phyloP scores from a whole-genome alignment of 2,329 filamentous ascomycete genomes.

The Aplosporella prunicola region DNA sequence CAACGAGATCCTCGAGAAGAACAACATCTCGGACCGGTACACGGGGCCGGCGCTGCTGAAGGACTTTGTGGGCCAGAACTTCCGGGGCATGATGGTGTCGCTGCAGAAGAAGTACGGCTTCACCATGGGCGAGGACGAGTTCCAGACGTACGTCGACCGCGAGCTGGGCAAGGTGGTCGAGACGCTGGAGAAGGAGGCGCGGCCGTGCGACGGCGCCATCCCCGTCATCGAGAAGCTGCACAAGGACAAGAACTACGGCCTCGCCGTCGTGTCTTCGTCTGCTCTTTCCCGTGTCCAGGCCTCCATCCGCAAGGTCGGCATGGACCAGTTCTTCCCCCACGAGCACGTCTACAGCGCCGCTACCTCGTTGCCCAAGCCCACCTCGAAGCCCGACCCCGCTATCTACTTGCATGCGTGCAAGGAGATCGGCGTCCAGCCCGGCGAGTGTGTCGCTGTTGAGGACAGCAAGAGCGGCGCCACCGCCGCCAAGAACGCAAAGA shows the following conservation, averaged over 20 bases:
- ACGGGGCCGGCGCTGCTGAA: conserved; percentile 68
- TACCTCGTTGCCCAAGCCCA: conserved; percentile 66
- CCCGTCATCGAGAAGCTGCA: conserved; percentile 57
- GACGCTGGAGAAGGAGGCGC: conserved; percentile 60
- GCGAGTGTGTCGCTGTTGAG: conserved; percentile 72
- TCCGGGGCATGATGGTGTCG: conserved; percentile 77
- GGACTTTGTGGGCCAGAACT: conserved; percentile 90
- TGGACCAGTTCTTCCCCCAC: conserved; percentile 69
- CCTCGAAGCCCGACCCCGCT: conserved; percentile 82
- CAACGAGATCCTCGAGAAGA: conserved; percentile 69
- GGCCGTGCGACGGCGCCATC: conserved; percentile 60
- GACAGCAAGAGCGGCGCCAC: conserved; percentile 80
- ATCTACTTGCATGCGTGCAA: conserved; percentile 75
- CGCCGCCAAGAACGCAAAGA: conserved; percentile 66
- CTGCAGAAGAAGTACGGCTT: conserved; percentile 71
- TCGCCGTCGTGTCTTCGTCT: conserved; percentile 74
- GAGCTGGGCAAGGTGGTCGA: conserved; percentile 79
- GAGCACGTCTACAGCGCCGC: conserved; percentile 75
- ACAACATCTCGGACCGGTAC: conserved; percentile 58
- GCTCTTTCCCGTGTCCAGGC: conserved; percentile 70
- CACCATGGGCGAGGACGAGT: conserved; percentile 55
- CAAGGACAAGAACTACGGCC: conserved; percentile 53
- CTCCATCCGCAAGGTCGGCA: conserved; percentile 67
- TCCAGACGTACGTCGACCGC: conserved; percentile 62
- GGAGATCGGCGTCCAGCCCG: conserved; percentile 59